Evolutionary conservation across 495 filamentous ascomycete genomes (phyloP).

Genomic region (Immersiella caudata): DNA sequence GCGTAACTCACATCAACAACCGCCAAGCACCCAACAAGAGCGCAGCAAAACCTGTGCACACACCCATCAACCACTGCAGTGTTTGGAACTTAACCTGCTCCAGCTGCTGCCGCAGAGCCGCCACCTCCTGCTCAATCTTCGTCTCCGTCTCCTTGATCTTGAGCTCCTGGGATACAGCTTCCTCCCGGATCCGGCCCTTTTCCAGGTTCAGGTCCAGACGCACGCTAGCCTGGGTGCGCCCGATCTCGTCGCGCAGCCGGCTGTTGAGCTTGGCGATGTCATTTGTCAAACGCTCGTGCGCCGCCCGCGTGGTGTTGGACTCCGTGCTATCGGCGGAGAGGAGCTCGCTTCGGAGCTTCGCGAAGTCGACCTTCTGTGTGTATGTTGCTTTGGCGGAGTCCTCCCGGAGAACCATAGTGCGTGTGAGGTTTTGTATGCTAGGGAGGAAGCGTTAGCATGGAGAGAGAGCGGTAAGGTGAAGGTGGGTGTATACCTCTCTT

Average conservation of each 20-base stretch:
- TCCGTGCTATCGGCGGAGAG: constrained; percentile 89
- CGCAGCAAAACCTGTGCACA: constrained; percentile 89
- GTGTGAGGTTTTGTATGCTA: constrained; percentile 94
- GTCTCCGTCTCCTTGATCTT: constrained; percentile 99
- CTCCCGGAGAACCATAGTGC: constrained; percentile 98
- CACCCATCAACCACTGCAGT: constrained; percentile 97
- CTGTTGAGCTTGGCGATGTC: constrained; percentile 91
- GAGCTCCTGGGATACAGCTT: constrained; percentile 94
- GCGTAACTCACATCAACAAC: constrained; percentile 61
- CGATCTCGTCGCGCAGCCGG: constrained; percentile 88
- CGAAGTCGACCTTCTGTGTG: constrained; percentile 98
- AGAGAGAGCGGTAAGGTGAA: neutral
- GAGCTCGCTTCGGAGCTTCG: constrained; percentile 95
- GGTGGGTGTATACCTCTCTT: constrained; percentile 67
- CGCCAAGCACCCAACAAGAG: constrained; percentile 96
- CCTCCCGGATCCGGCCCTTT: constrained; percentile 95
- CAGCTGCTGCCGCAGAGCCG: constrained; percentile 83
- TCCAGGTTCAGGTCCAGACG: constrained; percentile 93
- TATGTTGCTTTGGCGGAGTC: constrained; percentile 86
- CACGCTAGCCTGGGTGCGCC: constrained; percentile 88
- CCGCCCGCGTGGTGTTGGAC: constrained; percentile 79
- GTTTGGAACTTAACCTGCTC: constrained; percentile 98
- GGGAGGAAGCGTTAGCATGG: constrained; percentile 3
- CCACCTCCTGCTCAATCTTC: constrained; percentile 96
- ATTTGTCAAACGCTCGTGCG: constrained; percentile 90